Percentiles rank a stretch among this genome's conserved stretches.
These are phyloP conservation scores for Bromus sterilis DNA, from an alignment of 176 grass and related monocot genomes.

Conservation along the genomic window DNA sequence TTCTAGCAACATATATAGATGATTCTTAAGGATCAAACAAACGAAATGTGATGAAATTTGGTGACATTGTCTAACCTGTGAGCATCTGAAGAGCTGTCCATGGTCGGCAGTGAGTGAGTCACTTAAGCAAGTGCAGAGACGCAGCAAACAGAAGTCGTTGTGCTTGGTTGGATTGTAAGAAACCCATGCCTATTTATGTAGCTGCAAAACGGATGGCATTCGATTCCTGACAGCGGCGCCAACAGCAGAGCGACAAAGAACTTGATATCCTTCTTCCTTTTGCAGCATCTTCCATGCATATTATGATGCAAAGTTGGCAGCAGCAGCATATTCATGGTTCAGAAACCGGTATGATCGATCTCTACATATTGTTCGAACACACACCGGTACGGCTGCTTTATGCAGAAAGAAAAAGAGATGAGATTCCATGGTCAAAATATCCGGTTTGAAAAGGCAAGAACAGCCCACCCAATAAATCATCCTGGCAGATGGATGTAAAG, in stretches of 20 bases:
- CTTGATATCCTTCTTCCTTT: no score
- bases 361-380: no score
- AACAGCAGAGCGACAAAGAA: background rate
- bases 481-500: background rate
- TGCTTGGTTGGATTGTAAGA: background rate
- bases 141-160: background rate
- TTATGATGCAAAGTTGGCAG: no score
- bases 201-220: background rate
- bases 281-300: no score
- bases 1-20: no score
- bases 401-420: background rate
- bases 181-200: conserved; percentile 16
- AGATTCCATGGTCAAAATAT: background rate
- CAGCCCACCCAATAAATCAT: background rate
- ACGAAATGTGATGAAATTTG: no score
- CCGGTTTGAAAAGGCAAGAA: background rate
- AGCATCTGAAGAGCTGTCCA: conserved; percentile 20
- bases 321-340: no score
- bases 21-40: no score
- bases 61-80: no score
- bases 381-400: no score
- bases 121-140: background rate
- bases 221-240: background rate
- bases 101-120: background rate
- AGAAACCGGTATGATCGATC: no score